Evolutionary conservation across 2,329 filamentous ascomycete species (phyloP), one percentile per base, ranked within the genome.

Genomic region (Allantophomopsis cytisporea): DNA sequence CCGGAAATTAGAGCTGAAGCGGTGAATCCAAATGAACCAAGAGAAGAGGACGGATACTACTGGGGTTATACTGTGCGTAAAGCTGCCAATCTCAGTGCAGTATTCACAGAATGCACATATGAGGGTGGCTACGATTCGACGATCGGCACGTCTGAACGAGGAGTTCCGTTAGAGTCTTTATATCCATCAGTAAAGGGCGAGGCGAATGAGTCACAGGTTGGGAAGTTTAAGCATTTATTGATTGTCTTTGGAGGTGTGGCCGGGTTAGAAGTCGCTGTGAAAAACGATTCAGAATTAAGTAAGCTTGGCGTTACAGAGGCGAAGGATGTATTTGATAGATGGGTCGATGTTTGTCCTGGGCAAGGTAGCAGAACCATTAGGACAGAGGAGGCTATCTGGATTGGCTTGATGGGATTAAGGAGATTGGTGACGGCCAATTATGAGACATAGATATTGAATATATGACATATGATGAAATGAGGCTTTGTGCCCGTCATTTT

Each of bases 331-430:
- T 94, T 94, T 55, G 86, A 94, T 58, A 69, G 79, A 48, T 93
- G 84, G 84, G 68, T 93, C 14, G 84, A 94, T 56, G 68, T 91
- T 35, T 66, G 87, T 46, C 83, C 84, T 3, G 75, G 76, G 1
- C 86, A 93, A 57, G 85, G 84, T 1, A 89, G 83, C 55, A 68
- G 85, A 50, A 86, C 79, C 1, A 89, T 94, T 45, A 65, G 83
- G 45, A 91, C 85, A 0, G 85, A 93, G 50, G 86, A 94, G 60
- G 84, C 85, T 1, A 61, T 93, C 14, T 83, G 82, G 62, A 73
- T 91, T 53, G 83, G 78, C 0, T 57, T 93, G 54, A 80, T 79
- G 51, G 74, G 75, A 2, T 54, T 91, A 53, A 71, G 77, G 52
- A 66, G 63, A 43, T 48, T 79, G 37, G 68, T 53, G 39, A 71